A percentile compares a stretch with the other conserved stretches of the same genome.
Evolutionary conservation across 2,329 filamentous ascomycete species (phyloP).

Genomic region (Xylariales sp.): DNA sequence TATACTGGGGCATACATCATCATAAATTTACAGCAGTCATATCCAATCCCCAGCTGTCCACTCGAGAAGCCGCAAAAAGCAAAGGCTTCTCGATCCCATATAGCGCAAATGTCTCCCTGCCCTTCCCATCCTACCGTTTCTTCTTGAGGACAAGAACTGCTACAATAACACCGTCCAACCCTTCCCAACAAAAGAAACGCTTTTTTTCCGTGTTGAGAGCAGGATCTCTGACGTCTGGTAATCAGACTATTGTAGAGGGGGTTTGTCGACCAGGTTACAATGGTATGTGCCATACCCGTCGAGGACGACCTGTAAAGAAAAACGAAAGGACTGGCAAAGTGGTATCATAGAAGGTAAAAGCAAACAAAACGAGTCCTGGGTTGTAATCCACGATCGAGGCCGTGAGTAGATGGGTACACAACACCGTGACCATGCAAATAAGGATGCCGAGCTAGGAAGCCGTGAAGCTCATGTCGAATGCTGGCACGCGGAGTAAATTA

Average conservation of each 20-base stretch:
- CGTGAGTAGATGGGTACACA: too few relatives aligned
- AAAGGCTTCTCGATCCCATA: too few relatives aligned
- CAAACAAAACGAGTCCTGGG: background rate
- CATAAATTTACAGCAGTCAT: background rate
- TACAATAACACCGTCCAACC: too few relatives aligned
- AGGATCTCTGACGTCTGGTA: too few relatives aligned
- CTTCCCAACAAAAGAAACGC: background rate
- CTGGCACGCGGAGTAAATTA: conserved; percentile 10
- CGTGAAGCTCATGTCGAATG: conserved; percentile 1
- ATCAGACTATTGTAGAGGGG: too few relatives aligned
- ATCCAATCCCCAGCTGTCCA: too few relatives aligned
- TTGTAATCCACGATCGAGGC: background rate
- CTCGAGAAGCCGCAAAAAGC: too few relatives aligned
- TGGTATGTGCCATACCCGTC: background rate
- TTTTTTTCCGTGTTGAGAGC: background rate
- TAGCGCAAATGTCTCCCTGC: too few relatives aligned
- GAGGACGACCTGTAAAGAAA: background rate
- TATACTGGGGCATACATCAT: conserved; percentile 1
- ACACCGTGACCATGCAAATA: background rate
- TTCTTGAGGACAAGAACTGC: too few relatives aligned
- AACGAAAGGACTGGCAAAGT: conserved; percentile 5
- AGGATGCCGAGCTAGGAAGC: background rate
- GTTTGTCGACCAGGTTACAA: too few relatives aligned
- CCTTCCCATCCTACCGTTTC: too few relatives aligned
- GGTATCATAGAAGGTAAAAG: conserved; percentile 7